A percentile compares a stretch with the other conserved stretches of the same genome.
Conservation (phyloP, 768 basidiomycete genomes). For the Russula abietina region DNA sequence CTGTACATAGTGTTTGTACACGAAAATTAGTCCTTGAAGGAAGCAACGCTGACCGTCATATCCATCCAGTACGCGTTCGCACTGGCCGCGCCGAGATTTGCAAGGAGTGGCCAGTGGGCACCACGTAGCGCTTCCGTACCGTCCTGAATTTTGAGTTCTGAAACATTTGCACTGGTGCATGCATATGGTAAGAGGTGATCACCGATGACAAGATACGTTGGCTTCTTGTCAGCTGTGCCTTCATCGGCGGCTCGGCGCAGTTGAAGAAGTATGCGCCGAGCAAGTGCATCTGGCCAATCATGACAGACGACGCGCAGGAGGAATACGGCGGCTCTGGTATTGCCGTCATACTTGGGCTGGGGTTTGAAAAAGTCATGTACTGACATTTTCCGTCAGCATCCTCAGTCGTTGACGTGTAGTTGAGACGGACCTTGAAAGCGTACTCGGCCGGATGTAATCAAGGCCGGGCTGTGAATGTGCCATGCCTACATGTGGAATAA, state of each 20-base stretch:
- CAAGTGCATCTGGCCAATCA: conserved; percentile 65
- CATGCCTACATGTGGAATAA: conserved; percentile 18
- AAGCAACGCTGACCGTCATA: conserved; percentile 43
- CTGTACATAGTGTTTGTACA: conserved; percentile 30
- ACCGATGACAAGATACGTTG: conserved; percentile 60
- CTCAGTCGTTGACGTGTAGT: not conserved
- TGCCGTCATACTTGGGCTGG: conserved; percentile 33
- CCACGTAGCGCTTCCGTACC: conserved; percentile 49
- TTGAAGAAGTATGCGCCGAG: conserved; percentile 40
- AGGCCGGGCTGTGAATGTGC: conserved; percentile 22
- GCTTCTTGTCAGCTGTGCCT: conserved; percentile 14
- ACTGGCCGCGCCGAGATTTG: conserved; percentile 69
- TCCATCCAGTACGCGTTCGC: conserved; percentile 69
- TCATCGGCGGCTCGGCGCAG: conserved; percentile 37
- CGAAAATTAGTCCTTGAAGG: not conserved
- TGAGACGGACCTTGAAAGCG: conserved; percentile 22
- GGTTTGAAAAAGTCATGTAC: conserved; percentile 74
- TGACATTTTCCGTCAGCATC: conserved; percentile 24
- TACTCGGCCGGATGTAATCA: conserved; percentile 24
- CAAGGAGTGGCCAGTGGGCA: conserved; percentile 54
- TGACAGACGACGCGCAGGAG: conserved; percentile 67
- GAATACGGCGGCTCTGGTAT: conserved; percentile 52
- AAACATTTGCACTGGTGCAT: conserved; percentile 36
- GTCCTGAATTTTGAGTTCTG: conserved; percentile 34
- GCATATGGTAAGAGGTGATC: conserved; percentile 68